These are phyloP conservation scores for Neurospora sp. DNA, from an alignment of 495 filamentous ascomycete genomes.

Conservation along the genomic window DNA sequence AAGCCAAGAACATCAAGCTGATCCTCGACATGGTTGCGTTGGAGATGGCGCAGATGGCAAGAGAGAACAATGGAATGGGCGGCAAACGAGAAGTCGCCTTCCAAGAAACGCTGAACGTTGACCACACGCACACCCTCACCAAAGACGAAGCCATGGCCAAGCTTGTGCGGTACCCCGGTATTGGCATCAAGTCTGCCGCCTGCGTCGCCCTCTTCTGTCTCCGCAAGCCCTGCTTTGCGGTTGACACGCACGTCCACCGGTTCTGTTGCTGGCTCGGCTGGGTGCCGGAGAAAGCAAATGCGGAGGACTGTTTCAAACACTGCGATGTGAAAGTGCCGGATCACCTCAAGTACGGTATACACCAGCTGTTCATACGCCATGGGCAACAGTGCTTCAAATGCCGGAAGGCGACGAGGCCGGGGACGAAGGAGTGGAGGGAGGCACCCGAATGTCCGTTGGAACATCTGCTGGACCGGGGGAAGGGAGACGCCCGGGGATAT, in stretches of 20 bases:
- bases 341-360: constrained; percentile 78
- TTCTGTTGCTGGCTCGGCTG: constrained; percentile 79
- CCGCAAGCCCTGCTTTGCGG: constrained; percentile 66
- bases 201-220: constrained; percentile 80
- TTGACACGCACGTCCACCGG: constrained; percentile 78
- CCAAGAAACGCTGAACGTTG: constrained; percentile 46
- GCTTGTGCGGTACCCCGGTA: constrained; percentile 68
- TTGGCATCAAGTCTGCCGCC: constrained; percentile 85
- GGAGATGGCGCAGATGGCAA: constrained; percentile 31
- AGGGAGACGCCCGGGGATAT: background rate
- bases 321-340: constrained; percentile 74
- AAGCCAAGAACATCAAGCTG: constrained; percentile 61
- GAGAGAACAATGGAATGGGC: background rate
- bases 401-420: constrained; percentile 41
- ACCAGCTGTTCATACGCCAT: constrained; percentile 80
- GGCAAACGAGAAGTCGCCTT: background rate
- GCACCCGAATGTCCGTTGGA: constrained; percentile 36
- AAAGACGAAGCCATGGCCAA: constrained; percentile 62
- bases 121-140: constrained; percentile 60
- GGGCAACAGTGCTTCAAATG: constrained; percentile 75
- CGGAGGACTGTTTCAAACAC: constrained; percentile 68
- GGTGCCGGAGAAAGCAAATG: constrained; percentile 54
- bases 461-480: constrained; percentile 29
- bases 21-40: constrained; percentile 73
- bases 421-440: constrained; percentile 35